Percentiles rank a stretch among this genome's conserved stretches.
These are phyloP conservation scores for Rhododendron mucronatum DNA, from an alignment of 148 eudicot species.

Conservation along the genomic window DNA sequence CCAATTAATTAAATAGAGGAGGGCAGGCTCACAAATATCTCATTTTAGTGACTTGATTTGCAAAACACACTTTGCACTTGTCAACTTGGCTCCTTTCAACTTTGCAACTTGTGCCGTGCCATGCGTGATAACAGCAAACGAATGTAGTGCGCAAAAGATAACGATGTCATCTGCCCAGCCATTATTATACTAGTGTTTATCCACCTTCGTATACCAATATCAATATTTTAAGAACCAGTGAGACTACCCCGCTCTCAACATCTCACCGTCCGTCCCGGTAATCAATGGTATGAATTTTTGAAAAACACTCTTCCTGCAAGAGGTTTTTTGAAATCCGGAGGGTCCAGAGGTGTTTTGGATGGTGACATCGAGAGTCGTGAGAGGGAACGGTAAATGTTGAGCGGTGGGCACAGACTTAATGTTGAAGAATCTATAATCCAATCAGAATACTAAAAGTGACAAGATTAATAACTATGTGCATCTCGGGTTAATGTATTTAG, in stretches of 20 bases:
- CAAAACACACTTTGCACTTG: not conserved
- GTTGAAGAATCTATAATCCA: not conserved
- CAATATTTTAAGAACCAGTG: not conserved
- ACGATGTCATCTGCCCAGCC: not conserved
- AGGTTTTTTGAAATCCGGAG: too few relatives aligned
- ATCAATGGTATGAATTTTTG: too few relatives aligned
- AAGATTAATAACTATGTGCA: too few relatives aligned
- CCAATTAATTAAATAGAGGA: not conserved
- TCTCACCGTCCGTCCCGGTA: too few relatives aligned
- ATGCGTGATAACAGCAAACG: not conserved
- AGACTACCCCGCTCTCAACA: too few relatives aligned
- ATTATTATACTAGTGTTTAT: not conserved
- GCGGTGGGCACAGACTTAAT: too few relatives aligned
- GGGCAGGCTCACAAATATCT: not conserved
- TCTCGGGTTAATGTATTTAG: too few relatives aligned
- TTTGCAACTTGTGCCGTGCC: not conserved
- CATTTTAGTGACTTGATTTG: not conserved
- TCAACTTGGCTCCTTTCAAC: constrained; percentile 7
- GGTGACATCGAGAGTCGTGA: too few relatives aligned
- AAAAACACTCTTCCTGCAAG: too few relatives aligned
- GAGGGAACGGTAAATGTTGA: too few relatives aligned
- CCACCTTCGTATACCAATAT: not conserved
- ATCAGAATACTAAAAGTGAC: not conserved
- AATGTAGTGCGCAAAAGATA: not conserved
- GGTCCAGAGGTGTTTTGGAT: too few relatives aligned